A percentile compares a stretch with the other conserved stretches of the same genome.
Evolutionary conservation across 2,329 filamentous ascomycete species (phyloP).

Genomic region (Coniochaeta prunicola): DNA sequence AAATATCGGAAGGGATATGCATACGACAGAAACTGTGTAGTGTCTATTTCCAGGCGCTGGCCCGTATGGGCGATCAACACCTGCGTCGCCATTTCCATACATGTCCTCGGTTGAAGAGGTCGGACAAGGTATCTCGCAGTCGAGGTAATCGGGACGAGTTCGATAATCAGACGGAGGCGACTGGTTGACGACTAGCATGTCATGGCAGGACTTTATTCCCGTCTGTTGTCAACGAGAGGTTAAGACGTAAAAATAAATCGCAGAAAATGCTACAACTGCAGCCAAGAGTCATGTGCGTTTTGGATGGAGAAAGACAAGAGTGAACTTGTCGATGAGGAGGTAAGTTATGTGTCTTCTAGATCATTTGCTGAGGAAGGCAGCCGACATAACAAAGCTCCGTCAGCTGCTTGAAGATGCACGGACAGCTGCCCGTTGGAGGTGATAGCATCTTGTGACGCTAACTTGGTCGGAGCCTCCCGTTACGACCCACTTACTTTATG

Average conservation of each 20-base stretch:
- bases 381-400: not conserved
- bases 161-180: not conserved
- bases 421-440: not conserved
- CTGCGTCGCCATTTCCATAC: slow-evolving; percentile 74
- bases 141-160: not conserved
- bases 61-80: slow-evolving; percentile 91
- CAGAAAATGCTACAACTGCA: not conserved
- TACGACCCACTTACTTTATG: not conserved
- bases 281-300: not conserved
- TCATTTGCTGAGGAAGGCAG: not conserved
- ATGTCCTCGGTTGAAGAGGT: slow-evolving; percentile 25
- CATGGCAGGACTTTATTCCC: not conserved
- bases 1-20: slow-evolving; percentile 1
- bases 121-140: not conserved
- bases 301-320: not conserved
- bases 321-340: not conserved
- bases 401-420: not conserved
- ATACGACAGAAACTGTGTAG: slow-evolving; percentile 66
- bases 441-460: not conserved
- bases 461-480: not conserved
- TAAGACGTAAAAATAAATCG: not conserved
- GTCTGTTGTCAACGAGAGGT: not conserved
- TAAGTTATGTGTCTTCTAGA: not conserved
- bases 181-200: not conserved
- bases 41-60: slow-evolving; percentile 74